These are phyloP conservation scores for Cinchona pubescens DNA, from an alignment of 257 asterid species.

Conservation along the genomic window DNA sequence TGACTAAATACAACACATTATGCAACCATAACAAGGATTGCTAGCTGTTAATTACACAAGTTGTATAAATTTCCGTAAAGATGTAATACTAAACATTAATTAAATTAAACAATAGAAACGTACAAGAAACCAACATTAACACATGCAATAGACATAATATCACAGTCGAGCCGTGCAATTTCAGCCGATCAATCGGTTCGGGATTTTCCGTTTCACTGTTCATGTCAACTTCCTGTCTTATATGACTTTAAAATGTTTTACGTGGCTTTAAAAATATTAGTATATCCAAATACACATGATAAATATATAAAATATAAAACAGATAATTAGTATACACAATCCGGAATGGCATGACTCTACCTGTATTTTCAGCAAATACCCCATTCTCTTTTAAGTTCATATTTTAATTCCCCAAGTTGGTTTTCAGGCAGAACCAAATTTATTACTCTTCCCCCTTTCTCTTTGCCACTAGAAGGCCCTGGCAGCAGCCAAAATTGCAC, in stretches of 20 bases:
- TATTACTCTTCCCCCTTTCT: constrained; percentile 39
- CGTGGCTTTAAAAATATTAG: too few species aligned
- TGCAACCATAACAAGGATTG: not conserved
- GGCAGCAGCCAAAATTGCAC: constrained; percentile 56
- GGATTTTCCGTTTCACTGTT: too few species aligned
- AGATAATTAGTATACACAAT: too few species aligned
- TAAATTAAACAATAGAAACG: not conserved
- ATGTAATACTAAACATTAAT: too few species aligned
- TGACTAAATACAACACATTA: too few species aligned
- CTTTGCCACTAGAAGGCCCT: constrained; percentile 19
- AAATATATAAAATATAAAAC: too few species aligned
- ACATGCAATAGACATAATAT: not conserved
- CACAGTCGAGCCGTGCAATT: not conserved
- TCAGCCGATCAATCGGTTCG: not conserved
- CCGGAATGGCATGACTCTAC: not conserved
- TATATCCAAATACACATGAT: too few species aligned
- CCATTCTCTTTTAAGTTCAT: constrained; percentile 39
- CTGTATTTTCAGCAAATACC: constrained; percentile 21
- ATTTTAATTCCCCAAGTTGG: constrained; percentile 36
- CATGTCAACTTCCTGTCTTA: too few species aligned
- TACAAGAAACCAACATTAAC: constrained; percentile 6
- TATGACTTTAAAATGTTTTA: too few species aligned
- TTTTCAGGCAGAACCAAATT: constrained; percentile 48
- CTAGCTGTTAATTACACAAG: not conserved
- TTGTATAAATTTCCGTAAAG: not conserved